Evolutionary conservation across 2,329 filamentous ascomycete species (phyloP), one percentile per base, ranked within the genome.

Genomic region (Chaetomium sp.): DNA sequence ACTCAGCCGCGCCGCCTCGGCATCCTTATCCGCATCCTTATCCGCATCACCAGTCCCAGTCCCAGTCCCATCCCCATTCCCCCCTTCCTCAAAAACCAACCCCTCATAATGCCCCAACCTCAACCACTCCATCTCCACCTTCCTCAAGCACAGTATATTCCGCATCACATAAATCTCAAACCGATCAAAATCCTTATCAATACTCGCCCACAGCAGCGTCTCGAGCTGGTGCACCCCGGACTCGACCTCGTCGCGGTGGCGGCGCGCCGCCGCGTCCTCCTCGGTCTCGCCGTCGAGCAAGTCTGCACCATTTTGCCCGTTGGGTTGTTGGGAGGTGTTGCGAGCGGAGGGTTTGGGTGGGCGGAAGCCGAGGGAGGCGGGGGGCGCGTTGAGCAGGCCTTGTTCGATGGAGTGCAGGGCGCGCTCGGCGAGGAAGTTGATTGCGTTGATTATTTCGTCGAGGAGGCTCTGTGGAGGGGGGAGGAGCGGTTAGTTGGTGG

Each of bases 391-490:
- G 57, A 92, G 82, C 23, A 99, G 87, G 1, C 92, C 91, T 62
- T 87, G 86, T 78, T 98, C 95, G 69, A 98, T 88, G 66, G 90
- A 92, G 73, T 92, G 91, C 73, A 97, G 88, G 61, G 92, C 93
- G 76, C 90, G 90, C 78, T 96, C 95, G 73, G 95, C 90, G 72
- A 97, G 86, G 73, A 94, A 91, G 81, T 98, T 99, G 77, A 97
- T 88, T 62, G 90, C 91, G 82, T 98, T 97, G 81, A 98, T 97
- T 72, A 98, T 93, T 79, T 98, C 94, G 85, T 99, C 95, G 74
- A 99, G 90, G 50, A 99, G 87, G 67, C 91, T 91, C 93, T 97
- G 73, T 29, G 8, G 12, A 19, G 7, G 21, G 9, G 49, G 4
- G 8, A 6, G 23, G 21, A 13, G 23, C 7, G 25, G 50, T 31